These are phyloP conservation scores for Cordyceps cateniannulata DNA, from an alignment of 2,329 filamentous ascomycete species.

Conservation along the genomic window DNA sequence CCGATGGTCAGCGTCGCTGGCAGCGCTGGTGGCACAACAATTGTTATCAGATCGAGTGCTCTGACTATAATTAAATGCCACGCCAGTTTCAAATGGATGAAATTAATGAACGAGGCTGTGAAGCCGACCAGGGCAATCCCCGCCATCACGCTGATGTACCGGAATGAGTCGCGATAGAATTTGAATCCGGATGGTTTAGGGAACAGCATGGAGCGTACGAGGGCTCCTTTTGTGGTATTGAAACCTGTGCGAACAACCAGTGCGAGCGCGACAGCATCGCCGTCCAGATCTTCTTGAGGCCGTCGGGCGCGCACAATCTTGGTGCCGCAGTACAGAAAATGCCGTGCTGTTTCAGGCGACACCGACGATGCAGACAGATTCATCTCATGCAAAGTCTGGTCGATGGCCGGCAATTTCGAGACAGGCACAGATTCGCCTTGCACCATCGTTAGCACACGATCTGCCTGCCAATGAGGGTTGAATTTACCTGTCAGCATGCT, in stretches of 20 bases:
- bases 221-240: conserved; percentile 91
- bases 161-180: conserved; percentile 95
- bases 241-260: conserved; percentile 93
- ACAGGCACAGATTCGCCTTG: conserved; percentile 89
- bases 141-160: conserved; percentile 96
- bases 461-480: conserved; percentile 23
- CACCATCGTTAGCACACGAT: conserved; percentile 9
- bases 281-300: conserved; percentile 77
- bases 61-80: conserved; percentile 91
- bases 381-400: conserved; percentile 69
- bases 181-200: conserved; percentile 98
- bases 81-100: conserved; percentile 72
- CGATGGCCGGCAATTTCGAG: conserved; percentile 78
- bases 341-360: conserved; percentile 73
- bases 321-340: conserved; percentile 91
- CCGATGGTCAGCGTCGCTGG: conserved; percentile 94
- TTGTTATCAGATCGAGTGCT: conserved; percentile 92
- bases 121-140: conserved; percentile 81
- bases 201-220: conserved; percentile 97
- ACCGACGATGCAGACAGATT: conserved; percentile 77
- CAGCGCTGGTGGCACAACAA: conserved; percentile 90
- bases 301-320: conserved; percentile 87
- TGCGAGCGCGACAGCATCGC: conserved; percentile 85
- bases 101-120: conserved; percentile 86
- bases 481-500: conserved; percentile 79